These are phyloP conservation scores for Golubevia pallescens DNA, from an alignment of 1,284 basidiomycete genomes.

Conservation along the genomic window DNA sequence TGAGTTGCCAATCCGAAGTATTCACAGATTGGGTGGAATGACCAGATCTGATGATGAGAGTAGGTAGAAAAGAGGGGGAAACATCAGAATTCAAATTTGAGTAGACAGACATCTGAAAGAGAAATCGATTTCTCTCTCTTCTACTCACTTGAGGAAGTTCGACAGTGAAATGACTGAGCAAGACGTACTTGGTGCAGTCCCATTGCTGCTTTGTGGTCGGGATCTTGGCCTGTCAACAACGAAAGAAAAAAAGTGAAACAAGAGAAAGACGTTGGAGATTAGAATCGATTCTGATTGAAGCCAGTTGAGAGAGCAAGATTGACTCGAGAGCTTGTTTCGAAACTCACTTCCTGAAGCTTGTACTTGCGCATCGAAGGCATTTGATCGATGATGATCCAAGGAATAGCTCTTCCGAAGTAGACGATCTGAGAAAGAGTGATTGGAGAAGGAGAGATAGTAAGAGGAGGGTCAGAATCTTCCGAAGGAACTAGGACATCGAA, in stretches of 20 bases:
- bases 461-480: background rate
- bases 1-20: slow-evolving; percentile 87
- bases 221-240: slow-evolving; percentile 70
- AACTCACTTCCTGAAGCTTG: slow-evolving; percentile 77
- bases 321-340: background rate
- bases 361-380: slow-evolving; percentile 92
- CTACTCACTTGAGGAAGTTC: slow-evolving; percentile 80
- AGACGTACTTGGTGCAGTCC: slow-evolving; percentile 93
- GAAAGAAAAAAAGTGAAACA: background rate
- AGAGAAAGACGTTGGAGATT: background rate
- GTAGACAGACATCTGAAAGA: too few species aligned
- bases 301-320: background rate
- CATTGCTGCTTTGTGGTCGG: slow-evolving; percentile 85
- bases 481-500: background rate
- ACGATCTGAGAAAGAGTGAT: slow-evolving; percentile 72
- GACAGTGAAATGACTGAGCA: slow-evolving; percentile 94
- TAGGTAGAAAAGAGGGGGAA: background rate
- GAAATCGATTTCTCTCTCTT: background rate
- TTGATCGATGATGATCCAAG: slow-evolving; percentile 93
- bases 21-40: slow-evolving; percentile 93
- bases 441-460: background rate
- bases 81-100: slow-evolving; percentile 2
- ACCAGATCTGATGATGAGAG: slow-evolving; percentile 75
- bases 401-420: slow-evolving; percentile 93
- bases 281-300: background rate